A percentile compares a stretch with the other conserved stretches of the same genome.
Evolutionary conservation across 2,329 filamentous ascomycete genomes (phyloP).

Genomic region (Arthrocladium fulminans): DNA sequence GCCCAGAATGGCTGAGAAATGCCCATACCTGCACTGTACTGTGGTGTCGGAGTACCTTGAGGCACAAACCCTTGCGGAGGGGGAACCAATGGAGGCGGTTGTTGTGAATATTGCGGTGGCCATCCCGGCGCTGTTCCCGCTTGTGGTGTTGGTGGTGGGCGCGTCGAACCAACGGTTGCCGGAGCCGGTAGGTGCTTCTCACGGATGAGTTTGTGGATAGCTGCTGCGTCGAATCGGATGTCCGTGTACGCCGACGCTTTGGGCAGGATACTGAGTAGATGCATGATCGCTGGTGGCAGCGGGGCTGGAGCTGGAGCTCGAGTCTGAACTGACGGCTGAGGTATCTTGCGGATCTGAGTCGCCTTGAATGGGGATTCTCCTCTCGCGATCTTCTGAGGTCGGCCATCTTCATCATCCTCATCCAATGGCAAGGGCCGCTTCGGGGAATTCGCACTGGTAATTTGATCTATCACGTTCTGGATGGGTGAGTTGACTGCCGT

Average conservation of each 20-base stretch:
- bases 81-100: conserved; percentile 22
- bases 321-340: conserved; percentile 57
- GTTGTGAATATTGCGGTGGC: conserved; percentile 27
- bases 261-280: conserved; percentile 64
- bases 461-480: conserved; percentile 28
- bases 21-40: conserved; percentile 20
- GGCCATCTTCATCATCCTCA: conserved; percentile 65
- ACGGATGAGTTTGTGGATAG: conserved; percentile 64
- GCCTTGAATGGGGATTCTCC: conserved; percentile 92
- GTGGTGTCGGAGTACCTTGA: conserved; percentile 14
- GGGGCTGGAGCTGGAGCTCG: conserved; percentile 47
- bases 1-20: background rate
- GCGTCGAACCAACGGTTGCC: conserved; percentile 31
- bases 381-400: conserved; percentile 70
- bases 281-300: conserved; percentile 59
- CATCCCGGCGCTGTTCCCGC: conserved; percentile 11
- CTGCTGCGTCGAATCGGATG: conserved; percentile 59
- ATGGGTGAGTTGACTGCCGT: conserved; percentile 28
- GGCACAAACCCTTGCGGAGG: conserved; percentile 18
- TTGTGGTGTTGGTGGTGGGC: conserved; percentile 12
- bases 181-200: conserved; percentile 42
- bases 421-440: conserved; percentile 48
- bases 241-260: conserved; percentile 62
- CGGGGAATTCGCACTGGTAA: conserved; percentile 34
- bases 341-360: conserved; percentile 63